Base-by-base conservation (phyloP, 352 stramenopile genomes). In the Phytophthora pistaciae region DNA sequence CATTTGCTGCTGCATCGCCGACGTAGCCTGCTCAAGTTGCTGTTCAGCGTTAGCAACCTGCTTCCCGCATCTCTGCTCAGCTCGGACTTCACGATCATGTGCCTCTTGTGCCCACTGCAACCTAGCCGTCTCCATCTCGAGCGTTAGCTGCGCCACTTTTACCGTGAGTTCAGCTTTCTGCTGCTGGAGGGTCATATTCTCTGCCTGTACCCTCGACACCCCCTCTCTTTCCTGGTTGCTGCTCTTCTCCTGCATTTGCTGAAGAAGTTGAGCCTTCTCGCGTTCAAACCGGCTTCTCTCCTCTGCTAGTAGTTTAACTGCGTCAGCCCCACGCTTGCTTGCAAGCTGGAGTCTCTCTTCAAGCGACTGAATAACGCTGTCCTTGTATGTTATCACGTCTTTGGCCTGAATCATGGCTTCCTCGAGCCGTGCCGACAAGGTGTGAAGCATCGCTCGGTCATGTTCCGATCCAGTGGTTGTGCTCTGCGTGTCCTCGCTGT, bases 341-440 rank as follows among this genome's bases (percentile, higher is more conserved):
- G 53, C 60, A 54, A 88, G 72, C 25, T 75, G 57, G 1, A 90
- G 54, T 21, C 72, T 68, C n/a, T 60, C 54, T 31, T 93, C 72
- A 11, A 93, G 55, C 5, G 85, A 80, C 31, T 66, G 48, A 63
- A 94, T 94, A 11, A 84, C 68, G 5, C 66, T 49, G 46, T 94
- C 84, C 70, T 94, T 94, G 52, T 83, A 84, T 27, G 80, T 80
- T 9, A 94, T 87, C 23, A 94, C 87, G 33, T 77, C 75, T 58
- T 94, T 91, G 8, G 87, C 83, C 64, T 94, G 79, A 21, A 83
- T 29, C 83, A 93, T 93, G 1, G 86, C 83, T 25, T 78, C 66
- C 60, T 92, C 84, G 20, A 93, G 64, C 18, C 84, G 68, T 36
- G 66, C 46, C 1, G 83, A 87, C 44, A 93, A 86, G 7, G 82